Conservation (phyloP, 305 asterid species). For the Plantago lanceolata region DNA sequence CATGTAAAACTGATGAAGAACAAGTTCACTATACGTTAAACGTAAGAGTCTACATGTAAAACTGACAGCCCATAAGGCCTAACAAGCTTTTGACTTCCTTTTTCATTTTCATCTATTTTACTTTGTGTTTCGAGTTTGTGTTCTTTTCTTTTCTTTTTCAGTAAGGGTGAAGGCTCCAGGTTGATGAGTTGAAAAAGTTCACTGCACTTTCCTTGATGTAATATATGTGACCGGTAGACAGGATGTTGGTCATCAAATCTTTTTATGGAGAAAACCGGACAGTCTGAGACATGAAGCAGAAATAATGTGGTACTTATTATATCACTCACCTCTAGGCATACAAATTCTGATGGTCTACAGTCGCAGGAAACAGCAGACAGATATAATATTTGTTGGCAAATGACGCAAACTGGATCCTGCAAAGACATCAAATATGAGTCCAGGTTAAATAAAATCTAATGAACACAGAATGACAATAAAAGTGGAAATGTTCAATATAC, state of each 20-base stretch:
- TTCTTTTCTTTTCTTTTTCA: neutral
- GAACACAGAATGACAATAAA: constrained; percentile 12
- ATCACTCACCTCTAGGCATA: constrained; percentile 81
- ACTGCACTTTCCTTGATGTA: neutral
- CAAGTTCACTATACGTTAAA: too few relatives aligned
- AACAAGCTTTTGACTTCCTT: too few relatives aligned
- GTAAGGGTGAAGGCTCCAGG: neutral
- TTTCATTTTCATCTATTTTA: neutral
- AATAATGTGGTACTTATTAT: neutral
- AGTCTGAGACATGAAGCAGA: neutral
- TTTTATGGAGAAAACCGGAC: neutral
- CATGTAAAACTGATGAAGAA: neutral
- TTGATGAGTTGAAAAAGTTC: neutral
- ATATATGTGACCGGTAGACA: neutral
- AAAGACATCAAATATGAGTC: constrained; percentile 31
- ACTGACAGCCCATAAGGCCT: neutral
- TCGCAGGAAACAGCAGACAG: constrained; percentile 85
- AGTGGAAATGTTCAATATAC: constrained; percentile 33
- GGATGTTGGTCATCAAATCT: neutral
- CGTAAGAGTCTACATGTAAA: neutral
- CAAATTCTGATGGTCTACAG: constrained; percentile 78
- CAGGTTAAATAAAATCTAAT: constrained; percentile 25
- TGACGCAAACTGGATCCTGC: constrained; percentile 86
- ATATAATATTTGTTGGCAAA: constrained; percentile 80
- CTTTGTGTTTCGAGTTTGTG: too few relatives aligned